These are phyloP conservation scores for Actinomortierella wolfii DNA, from an alignment of 371 early-diverging fungal genomes.

Conservation along the genomic window DNA sequence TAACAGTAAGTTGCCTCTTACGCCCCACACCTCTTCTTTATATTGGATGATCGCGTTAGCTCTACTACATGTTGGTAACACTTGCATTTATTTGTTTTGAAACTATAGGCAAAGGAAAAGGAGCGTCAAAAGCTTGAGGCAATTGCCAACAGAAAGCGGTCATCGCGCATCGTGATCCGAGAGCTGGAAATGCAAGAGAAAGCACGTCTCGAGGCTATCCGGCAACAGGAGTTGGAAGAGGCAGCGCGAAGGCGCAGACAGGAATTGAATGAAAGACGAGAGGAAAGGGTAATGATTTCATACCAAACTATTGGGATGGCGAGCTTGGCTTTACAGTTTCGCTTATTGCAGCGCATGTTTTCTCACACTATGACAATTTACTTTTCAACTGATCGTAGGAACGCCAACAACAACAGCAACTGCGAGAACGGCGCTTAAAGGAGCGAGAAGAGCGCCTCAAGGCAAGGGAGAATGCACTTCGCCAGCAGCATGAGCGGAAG, in stretches of 20 bases:
- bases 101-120: constrained; percentile 54
- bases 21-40: not conserved
- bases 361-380: too few relatives aligned
- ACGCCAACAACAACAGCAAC: constrained; percentile 21
- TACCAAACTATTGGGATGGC: too few relatives aligned
- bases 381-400: too few relatives aligned
- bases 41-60: not conserved
- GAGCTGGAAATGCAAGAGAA: constrained; percentile 58
- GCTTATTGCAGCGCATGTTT: too few relatives aligned
- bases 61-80: not conserved
- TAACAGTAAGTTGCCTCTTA: constrained; percentile 28
- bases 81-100: too few relatives aligned
- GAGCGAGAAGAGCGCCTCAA: constrained; percentile 57
- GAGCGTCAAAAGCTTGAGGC: constrained; percentile 58
- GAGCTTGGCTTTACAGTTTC: too few relatives aligned
- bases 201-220: constrained; percentile 41
- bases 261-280: constrained; percentile 38
- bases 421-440: constrained; percentile 29
- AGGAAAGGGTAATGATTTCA: constrained; percentile 33
- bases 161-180: constrained; percentile 65
- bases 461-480: constrained; percentile 56
- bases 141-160: constrained; percentile 64
- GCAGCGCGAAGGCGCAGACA: constrained; percentile 45
- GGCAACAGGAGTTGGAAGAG: constrained; percentile 50
- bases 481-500: constrained; percentile 48